These are phyloP conservation scores for Gardenia jasminoides DNA, from an alignment of 257 asterid species.

Conservation along the genomic window DNA sequence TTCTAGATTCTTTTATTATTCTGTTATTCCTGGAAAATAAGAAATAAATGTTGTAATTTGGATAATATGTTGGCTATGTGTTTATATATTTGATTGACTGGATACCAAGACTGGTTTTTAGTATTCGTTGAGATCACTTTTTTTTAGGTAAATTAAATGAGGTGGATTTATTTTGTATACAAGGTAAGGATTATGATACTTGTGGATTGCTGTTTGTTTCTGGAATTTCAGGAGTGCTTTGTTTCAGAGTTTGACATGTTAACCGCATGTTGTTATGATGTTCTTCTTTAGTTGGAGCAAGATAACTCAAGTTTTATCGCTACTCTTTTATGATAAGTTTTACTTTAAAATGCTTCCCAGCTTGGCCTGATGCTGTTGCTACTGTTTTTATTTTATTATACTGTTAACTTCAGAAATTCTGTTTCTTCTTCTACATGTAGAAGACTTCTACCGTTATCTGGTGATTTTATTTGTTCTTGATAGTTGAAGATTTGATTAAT, in stretches of 20 bases:
- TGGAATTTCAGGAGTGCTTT: not conserved
- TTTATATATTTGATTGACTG: not conserved
- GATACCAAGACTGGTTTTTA: not conserved
- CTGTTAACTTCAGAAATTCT: not conserved
- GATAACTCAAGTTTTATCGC: no score
- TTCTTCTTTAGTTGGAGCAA: no score
- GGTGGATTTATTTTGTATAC: not conserved
- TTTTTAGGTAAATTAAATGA: no score
- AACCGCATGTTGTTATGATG: not conserved
- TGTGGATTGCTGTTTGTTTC: not conserved
- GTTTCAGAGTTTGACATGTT: not conserved
- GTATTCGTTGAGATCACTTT: not conserved
- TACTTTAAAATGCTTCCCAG: not conserved
- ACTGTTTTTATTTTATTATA: not conserved
- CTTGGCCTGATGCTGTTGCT: not conserved
- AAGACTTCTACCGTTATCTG: not conserved
- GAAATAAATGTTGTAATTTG: no score
- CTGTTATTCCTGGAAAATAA: not conserved
- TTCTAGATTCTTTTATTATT: not conserved
- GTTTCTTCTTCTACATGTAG: not conserved
- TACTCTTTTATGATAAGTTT: not conserved
- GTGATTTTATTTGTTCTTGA: not conserved
- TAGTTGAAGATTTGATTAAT: not conserved
- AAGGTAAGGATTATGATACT: not conserved
- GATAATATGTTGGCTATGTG: not conserved